Evolutionary conservation across 441 rosid species (phyloP), one percentile per base, ranked within the genome.

Genomic region (Pelargonium cotyledonis): DNA sequence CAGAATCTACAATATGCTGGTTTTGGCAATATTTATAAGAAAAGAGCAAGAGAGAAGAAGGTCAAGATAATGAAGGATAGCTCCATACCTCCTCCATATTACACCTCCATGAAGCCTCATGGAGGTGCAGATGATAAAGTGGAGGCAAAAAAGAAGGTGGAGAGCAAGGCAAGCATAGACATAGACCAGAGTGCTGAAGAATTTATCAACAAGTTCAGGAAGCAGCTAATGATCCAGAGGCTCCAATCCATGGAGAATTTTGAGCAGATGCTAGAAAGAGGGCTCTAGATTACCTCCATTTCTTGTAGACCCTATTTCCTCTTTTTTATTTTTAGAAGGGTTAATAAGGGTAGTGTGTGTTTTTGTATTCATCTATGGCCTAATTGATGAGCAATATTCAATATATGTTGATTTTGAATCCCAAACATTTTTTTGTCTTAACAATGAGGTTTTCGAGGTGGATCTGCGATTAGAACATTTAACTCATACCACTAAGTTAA

Each of bases 141-240:
- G 1, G 8, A 63, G 51, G 51, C 51, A 46, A 21, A 1, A 35
- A 66, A 38, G 15, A 70, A 70, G 66, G 72, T 79, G 4, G 83
- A 75, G 75, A 80, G 80, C 65, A 58, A 70, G 73, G 78, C 78
- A 69, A 72, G 81, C 15, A 80, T 79, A 74, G 96, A 91, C 78
- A 82, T 91, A 46, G 82, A 91, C 18, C 76, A 86, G 65, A 86
- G 92, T 38, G 97, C 96, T 0, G 97, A 91, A 66, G 89, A 87
- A n/a, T 91, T 91, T 80, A 91, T 89, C 78, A 68, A 79, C 69
- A 88, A 89, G n/a, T 91, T 91, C 81, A 83, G 86, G 81, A 76
- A 83, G 8, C 88, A 89, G 74, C 86, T 91, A 63, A 38, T 83
- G 77, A 79, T 89, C 16, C 96, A 89, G 68, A 85, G 92, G 80